Evolutionary conservation across 805 yeast genomes (phyloP).

Genomic region (Vanderwaltozyma polyspora): DNA sequence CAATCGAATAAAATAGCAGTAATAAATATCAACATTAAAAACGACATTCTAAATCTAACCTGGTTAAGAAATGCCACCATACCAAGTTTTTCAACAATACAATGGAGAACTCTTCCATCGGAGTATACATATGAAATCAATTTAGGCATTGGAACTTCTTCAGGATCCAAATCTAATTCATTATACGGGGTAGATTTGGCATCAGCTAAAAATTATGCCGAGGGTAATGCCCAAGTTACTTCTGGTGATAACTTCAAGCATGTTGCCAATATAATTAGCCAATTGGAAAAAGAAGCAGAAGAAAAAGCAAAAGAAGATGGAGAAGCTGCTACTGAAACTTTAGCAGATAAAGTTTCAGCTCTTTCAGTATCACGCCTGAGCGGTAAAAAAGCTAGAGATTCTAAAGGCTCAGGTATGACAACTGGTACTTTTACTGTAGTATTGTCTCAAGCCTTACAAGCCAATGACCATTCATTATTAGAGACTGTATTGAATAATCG

Average conservation of each 20-base stretch:
- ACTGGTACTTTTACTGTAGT: conserved; percentile 75
- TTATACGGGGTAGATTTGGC: conserved; percentile 35
- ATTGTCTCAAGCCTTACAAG: conserved; percentile 77
- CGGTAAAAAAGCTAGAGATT: conserved; percentile 18
- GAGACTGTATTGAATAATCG: conserved; percentile 63
- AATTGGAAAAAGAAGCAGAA: conserved; percentile 30
- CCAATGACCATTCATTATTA: conserved; percentile 75
- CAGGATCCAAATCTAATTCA: conserved; percentile 10
- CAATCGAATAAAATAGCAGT: conserved; percentile 17
- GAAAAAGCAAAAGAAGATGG: conserved; percentile 35
- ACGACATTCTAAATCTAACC: conserved; percentile 33
- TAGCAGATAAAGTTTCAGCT: conserved; percentile 38
- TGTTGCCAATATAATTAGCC: conserved; percentile 34
- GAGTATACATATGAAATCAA: conserved; percentile 33
- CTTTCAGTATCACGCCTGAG: conserved; percentile 8
- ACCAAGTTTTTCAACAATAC: conserved; percentile 45
- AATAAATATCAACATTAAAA: conserved; percentile 24
- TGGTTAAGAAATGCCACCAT: conserved; percentile 56
- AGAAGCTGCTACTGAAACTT: conserved; percentile 35
- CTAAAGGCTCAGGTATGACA: conserved; percentile 37
- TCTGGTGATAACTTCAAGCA: conserved; percentile 55
- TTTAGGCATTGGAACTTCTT: conserved; percentile 1
- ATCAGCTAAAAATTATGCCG: conserved; percentile 46
- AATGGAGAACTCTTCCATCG: conserved; percentile 36
- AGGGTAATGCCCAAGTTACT: conserved; percentile 47